These are phyloP conservation scores for Melastoma malabathricum DNA, from an alignment of 345 rosid genomes.

Conservation along the genomic window DNA sequence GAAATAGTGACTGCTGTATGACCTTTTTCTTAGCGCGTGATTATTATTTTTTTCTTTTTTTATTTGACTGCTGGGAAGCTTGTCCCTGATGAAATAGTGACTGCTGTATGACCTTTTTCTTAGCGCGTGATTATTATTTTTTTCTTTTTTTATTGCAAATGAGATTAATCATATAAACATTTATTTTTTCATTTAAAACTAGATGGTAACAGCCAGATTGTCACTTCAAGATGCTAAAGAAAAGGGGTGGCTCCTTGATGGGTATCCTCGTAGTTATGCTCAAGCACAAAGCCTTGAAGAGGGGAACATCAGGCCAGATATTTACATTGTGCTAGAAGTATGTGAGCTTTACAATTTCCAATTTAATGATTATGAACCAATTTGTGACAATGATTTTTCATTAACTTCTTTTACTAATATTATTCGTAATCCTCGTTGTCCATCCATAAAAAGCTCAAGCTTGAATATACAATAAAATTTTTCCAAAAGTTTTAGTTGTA, in stretches of 20 bases:
- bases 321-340: conserved; percentile 63
- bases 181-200: conserved; percentile 7
- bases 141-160: not conserved
- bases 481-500: no score
- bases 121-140: not conserved
- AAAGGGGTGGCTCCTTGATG: conserved; percentile 92
- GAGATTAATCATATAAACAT: not conserved
- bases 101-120: conserved; percentile 30
- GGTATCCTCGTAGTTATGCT: conserved; percentile 62
- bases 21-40: not conserved
- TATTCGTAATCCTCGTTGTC: no score
- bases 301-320: conserved; percentile 60
- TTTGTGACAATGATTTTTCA: no score
- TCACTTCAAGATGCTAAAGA: conserved; percentile 56
- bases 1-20: conserved; percentile 68
- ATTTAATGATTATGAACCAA: conserved; percentile 3
- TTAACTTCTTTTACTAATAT: no score
- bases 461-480: no score
- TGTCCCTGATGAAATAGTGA: conserved; percentile 82
- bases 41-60: conserved; percentile 4
- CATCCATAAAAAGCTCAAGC: no score
- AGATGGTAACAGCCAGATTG: conserved; percentile 61
- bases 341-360: conserved; percentile 10
- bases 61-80: conserved; percentile 53
- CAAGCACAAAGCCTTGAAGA: conserved; percentile 74